Evolutionary conservation across 129 eudicot species (phyloP).

Genomic region (Flaveria ramosissima): DNA sequence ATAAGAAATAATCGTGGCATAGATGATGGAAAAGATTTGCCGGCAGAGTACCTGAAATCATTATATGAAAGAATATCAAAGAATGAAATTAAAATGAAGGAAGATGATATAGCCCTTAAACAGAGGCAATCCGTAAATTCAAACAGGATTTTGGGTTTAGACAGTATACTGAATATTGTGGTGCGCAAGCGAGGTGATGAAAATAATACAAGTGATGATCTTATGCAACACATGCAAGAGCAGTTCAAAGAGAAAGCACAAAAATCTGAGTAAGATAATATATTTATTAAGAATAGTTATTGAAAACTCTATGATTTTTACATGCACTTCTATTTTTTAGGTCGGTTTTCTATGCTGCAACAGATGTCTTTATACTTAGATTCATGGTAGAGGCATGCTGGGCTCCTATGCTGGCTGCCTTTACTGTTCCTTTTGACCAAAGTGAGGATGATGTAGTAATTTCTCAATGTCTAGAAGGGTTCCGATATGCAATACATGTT

Average conservation of each 20-base stretch:
- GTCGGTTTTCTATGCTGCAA: slow-evolving; percentile 98
- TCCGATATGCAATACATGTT: slow-evolving; percentile 90
- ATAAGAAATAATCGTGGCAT: slow-evolving; percentile 97
- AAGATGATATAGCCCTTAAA: slow-evolving; percentile 73
- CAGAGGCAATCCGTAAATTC: slow-evolving; percentile 82
- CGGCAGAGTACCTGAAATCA: slow-evolving; percentile 84
- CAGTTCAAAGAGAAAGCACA: slow-evolving; percentile 98
- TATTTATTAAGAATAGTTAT: slow-evolving; percentile 5
- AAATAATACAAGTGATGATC: slow-evolving; percentile 75
- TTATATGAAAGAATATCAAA: slow-evolving; percentile 81
- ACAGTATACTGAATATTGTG: slow-evolving; percentile 85
- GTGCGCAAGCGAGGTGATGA: slow-evolving; percentile 89
- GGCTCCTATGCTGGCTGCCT: slow-evolving; percentile 99
- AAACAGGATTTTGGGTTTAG: slow-evolving; percentile 85
- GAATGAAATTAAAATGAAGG: slow-evolving; percentile 98
- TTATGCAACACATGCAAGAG: slow-evolving; percentile 96
- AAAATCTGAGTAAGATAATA: slow-evolving; percentile 86
- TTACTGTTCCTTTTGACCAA: slow-evolving; percentile 97
- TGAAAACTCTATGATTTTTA: slow-evolving; percentile 11
- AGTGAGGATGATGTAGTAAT: slow-evolving; percentile 82
- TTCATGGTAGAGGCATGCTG: slow-evolving; percentile 98
- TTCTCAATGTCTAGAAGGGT: slow-evolving; percentile 84
- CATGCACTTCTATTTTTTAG: slow-evolving; percentile 51
- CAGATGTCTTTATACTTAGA: slow-evolving; percentile 83
- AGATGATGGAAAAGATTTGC: slow-evolving; percentile 95